These are phyloP conservation scores for Ascosphaera apis DNA, from an alignment of 2,329 filamentous ascomycete species.

Conservation along the genomic window DNA sequence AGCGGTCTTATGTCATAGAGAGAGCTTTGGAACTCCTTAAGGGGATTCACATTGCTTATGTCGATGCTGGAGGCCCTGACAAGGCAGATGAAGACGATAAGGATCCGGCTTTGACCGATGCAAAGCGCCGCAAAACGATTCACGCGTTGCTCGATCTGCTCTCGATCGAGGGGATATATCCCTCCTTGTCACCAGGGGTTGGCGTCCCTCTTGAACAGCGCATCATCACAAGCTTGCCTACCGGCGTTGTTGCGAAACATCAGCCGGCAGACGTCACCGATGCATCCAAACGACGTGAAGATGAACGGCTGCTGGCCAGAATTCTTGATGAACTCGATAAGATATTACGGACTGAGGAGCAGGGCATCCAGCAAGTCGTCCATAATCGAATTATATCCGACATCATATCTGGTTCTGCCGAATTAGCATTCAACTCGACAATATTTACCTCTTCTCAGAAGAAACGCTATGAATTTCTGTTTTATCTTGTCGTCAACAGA, in stretches of 20 bases:
- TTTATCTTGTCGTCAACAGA: constrained; percentile 14
- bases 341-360: constrained; percentile 13
- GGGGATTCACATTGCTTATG: constrained; percentile 15
- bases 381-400: constrained; percentile 18
- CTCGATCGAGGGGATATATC: constrained; percentile 22
- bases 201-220: constrained; percentile 22
- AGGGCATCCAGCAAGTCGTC: constrained; percentile 18
- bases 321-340: constrained; percentile 11
- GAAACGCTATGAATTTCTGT: constrained; percentile 7
- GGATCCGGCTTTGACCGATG: constrained; percentile 17
- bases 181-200: constrained; percentile 19
- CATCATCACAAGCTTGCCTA: constrained; percentile 20
- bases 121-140: constrained; percentile 17
- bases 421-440: constrained; percentile 17
- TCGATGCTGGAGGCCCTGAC: constrained; percentile 6
- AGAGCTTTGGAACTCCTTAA: constrained; percentile 14
- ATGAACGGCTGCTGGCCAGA: constrained; percentile 10
- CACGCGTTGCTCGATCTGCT: constrained; percentile 21
- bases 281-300: constrained; percentile 5
- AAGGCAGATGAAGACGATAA: constrained; percentile 5
- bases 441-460: constrained; percentile 6
- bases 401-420: constrained; percentile 16
- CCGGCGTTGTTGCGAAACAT: constrained; percentile 19
- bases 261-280: constrained; percentile 5
- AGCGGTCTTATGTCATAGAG: constrained; percentile 11